These are phyloP conservation scores for Backusella mclennaniae DNA, from an alignment of 192 early-diverging fungal species.

Conservation along the genomic window DNA sequence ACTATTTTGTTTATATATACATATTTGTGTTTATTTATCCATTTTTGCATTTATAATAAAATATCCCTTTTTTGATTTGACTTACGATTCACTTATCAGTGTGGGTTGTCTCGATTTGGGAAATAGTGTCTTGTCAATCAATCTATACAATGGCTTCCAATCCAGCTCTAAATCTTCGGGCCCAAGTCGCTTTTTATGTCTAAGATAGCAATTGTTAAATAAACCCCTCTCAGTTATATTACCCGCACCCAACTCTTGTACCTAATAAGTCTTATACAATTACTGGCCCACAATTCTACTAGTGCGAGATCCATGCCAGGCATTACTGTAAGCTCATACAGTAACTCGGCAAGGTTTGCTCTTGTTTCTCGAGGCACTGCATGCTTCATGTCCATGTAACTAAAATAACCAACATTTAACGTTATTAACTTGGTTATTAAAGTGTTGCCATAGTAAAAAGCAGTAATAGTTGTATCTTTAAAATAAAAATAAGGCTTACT, in stretches of 20 bases:
- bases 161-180: conserved; percentile 62
- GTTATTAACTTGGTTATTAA: background rate
- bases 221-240: no score
- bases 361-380: conserved; percentile 54
- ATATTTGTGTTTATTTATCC: background rate
- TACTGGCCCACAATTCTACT: conserved; percentile 60
- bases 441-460: no score
- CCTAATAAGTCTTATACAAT: conserved; percentile 66
- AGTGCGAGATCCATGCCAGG: conserved; percentile 67
- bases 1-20: conserved; percentile 31
- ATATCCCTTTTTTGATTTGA: background rate
- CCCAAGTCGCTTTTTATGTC: conserved; percentile 65
- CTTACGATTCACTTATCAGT: conserved; percentile 56
- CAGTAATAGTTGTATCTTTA: background rate
- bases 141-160: conserved; percentile 75
- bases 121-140: conserved; percentile 54
- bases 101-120: conserved; percentile 69
- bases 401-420: conserved; percentile 18
- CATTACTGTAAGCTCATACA: conserved; percentile 64
- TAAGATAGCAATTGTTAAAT: conserved; percentile 14
- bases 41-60: background rate
- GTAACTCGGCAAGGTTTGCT: conserved; percentile 50
- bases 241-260: conserved; percentile 17
- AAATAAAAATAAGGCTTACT: conserved; percentile 35
- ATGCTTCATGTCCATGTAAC: conserved; percentile 68